Base-by-base conservation (phyloP, 129 eudicot species). In the Kitagawia praeruptora region DNA sequence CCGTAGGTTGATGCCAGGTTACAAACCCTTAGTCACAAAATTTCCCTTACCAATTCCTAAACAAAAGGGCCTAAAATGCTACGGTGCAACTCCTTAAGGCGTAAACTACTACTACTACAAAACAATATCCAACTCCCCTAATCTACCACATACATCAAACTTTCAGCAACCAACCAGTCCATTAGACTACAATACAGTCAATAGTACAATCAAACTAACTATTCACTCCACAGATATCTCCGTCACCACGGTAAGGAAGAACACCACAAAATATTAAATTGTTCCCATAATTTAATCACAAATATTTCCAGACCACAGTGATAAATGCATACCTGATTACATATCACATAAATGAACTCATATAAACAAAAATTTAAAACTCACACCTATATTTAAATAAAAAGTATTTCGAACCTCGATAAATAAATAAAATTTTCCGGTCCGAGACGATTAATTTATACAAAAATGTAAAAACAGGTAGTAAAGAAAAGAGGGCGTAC, bases 401-500 rank as follows among this genome's bases (percentile, higher is more conserved):
- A 48, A 13, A 3, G 6, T 4, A 48, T 14, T 13, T 48, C 6
- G 6, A 48, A 48, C 54, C 58, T 51, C 56, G n/a, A 51, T 54
- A 54, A 56, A 56, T 56, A 0, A 56, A 56, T 56, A 56, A 23
- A 56, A 56, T 5, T 19, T 2, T 56, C 3, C 0, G 27, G 23
- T 15, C 6, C 21, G 3, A 4, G 6, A 2, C 0, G 2, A 46
- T 46, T 11, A 46, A 46, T 9, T 11, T 23, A n/a, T 23, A n/a
- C n/a, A 75, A 28, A 49, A 54, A 77, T 42, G 73, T 12, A 19
- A 27, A 23, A 63, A 1, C 75, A 82, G 56, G 15, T 41, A 10
- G 54, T 45, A 73, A 73, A 74, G 66, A 19, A 53, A 45, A 54
- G 37, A 31, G 3, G 49, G 47, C 86, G 37, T 82, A 93, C 98